phyloP scores from a whole-genome alignment of 2,329 filamentous ascomycete genomes.

The Teratosphaeria zuluensis region DNA sequence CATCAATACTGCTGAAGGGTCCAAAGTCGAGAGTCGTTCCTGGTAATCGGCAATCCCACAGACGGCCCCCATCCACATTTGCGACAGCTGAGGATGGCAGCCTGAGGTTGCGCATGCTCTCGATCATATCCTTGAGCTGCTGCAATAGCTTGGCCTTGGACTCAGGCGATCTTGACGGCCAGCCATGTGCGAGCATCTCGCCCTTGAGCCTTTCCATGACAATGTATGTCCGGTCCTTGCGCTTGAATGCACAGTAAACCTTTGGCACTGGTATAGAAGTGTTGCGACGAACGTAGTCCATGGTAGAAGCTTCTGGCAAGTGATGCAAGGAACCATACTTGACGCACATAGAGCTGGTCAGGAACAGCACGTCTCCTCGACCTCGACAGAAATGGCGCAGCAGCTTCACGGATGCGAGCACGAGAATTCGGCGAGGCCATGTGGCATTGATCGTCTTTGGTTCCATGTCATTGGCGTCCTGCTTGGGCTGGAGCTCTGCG shows the following conservation, averaged over 20 bases:
- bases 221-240: slow-evolving; percentile 34
- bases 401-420: neutral
- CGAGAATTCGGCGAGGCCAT: neutral
- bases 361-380: neutral
- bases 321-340: slow-evolving; percentile 5
- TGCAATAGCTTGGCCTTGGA: slow-evolving; percentile 2
- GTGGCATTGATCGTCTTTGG: neutral
- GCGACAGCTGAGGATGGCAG: slow-evolving; percentile 1
- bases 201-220: slow-evolving; percentile 31
- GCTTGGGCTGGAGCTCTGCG: too few species aligned
- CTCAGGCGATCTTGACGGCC: neutral
- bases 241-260: slow-evolving; percentile 35
- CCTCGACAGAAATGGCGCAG: neutral
- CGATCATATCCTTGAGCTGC: slow-evolving; percentile 9
- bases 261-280: slow-evolving; percentile 39
- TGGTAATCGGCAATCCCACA: neutral
- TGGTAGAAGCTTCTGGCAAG: slow-evolving; percentile 32
- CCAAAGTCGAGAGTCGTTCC: neutral
- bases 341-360: neutral
- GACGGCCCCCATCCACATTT: neutral
- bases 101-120: slow-evolving; percentile 3
- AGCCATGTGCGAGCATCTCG: neutral
- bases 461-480: too few species aligned
- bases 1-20: slow-evolving; percentile 1
- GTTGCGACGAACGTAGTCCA: slow-evolving; percentile 32